Base-by-base conservation (phyloP, 2,329 filamentous ascomycete species). In the Aschersonia sp. region DNA sequence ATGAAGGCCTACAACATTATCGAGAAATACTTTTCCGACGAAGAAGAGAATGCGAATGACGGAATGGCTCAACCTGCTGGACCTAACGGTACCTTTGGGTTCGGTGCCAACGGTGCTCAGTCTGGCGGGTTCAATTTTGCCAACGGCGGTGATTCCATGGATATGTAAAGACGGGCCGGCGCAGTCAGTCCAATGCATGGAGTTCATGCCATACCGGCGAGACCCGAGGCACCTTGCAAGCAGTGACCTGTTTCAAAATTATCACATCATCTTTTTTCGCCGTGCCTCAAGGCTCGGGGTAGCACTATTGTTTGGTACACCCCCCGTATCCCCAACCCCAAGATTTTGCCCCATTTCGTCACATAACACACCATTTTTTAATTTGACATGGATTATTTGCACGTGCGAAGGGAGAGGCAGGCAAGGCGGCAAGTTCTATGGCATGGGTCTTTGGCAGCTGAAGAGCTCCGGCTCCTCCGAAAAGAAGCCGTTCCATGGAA, bases 1-100 rank as follows among this genome's bases (percentile, higher is more conserved):
- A 97, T 98, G 91, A 98, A 98, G 81, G 92, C 92, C 0, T 98
- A 97, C 78, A 97, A 94, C 78, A 98, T 98, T 69, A 98, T 98
- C 57, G 92, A 98, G 77, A 96, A 96, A 75, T 98, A 98, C 78
- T 98, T 98, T 74, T 96, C 89, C 0, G 92, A 98, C 61, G 92
- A 98, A 57, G 92, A 97, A 48, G 92, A 94, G 63, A 89, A 89
- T 59, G 89, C 89, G 56, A 86, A 89, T 52, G 87, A 94, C 59
- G 72, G 71, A 43, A 78, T 88, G 66, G 84, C 85, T 51, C 84
- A 88, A 62, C 65, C 72, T 30, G 79, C 83, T 58, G 80, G 78
- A 44, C 65, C 74, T 41, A 85, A 85, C 59, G 83, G 83, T 50
- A 81, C 81, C 49, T 92, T 91, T 66, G 79, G 89, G 59, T 85